Evolutionary conservation across 1,284 basidiomycete genomes (phyloP).

Genomic region (Pseudozyma flocculosa): DNA sequence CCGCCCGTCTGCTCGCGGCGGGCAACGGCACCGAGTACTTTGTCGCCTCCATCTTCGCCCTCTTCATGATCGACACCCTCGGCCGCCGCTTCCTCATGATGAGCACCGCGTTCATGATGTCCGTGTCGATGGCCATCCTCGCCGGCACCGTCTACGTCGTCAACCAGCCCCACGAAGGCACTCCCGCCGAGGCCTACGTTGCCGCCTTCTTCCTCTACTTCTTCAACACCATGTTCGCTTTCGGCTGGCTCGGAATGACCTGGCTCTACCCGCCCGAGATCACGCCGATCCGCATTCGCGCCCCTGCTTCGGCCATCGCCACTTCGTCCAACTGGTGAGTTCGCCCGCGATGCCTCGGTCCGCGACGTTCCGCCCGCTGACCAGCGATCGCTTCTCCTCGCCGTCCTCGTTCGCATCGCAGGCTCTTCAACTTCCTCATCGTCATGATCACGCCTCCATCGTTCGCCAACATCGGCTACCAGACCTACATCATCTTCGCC

Average conservation of each 20-base stretch:
- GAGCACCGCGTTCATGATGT: slow-evolving; percentile 69
- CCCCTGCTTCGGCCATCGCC: slow-evolving; percentile 57
- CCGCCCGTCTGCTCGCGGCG: slow-evolving; percentile 69
- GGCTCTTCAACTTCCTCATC: slow-evolving; percentile 55
- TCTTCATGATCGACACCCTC: slow-evolving; percentile 63
- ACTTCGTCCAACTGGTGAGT: slow-evolving; percentile 56
- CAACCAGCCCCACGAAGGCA: slow-evolving; percentile 4
- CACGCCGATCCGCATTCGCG: slow-evolving; percentile 56
- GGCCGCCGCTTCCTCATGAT: slow-evolving; percentile 72
- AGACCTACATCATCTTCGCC: slow-evolving; percentile 53
- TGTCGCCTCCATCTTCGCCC: slow-evolving; percentile 66
- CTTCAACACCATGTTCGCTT: slow-evolving; percentile 70
- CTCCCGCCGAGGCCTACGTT: slow-evolving; percentile 41
- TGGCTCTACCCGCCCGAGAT: slow-evolving; percentile 60
- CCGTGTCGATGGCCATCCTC: slow-evolving; percentile 66
- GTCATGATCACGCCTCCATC: slow-evolving; percentile 68
- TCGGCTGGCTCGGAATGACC: slow-evolving; percentile 74
- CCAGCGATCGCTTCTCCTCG: not conserved
- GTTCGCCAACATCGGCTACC: slow-evolving; percentile 64
- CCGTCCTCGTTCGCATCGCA: not conserved
- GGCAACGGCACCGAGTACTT: slow-evolving; percentile 73
- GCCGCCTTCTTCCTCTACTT: slow-evolving; percentile 67
- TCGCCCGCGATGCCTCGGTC: no score
- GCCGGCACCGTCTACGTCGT: slow-evolving; percentile 62
- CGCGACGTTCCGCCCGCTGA: not conserved